These are phyloP conservation scores for Taxawa tesnikishii DNA, from an alignment of 2,329 filamentous ascomycete genomes.

Conservation along the genomic window DNA sequence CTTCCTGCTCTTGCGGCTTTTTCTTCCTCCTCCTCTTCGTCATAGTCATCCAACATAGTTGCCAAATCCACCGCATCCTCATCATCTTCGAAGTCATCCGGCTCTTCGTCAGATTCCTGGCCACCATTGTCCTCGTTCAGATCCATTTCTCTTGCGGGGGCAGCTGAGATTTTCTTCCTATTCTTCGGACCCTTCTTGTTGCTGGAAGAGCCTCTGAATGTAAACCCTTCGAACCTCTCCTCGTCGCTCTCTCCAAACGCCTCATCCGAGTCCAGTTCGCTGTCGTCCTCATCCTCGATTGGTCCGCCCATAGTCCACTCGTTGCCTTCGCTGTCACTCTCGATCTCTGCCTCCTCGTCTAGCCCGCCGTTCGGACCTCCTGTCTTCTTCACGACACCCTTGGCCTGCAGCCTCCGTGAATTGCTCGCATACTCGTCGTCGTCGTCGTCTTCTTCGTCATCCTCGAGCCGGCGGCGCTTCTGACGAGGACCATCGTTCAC, in stretches of 20 bases:
- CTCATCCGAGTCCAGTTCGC: conserved; percentile 61
- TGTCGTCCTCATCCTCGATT: conserved; percentile 54
- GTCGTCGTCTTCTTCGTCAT: conserved; percentile 44
- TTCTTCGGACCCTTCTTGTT: conserved; percentile 39
- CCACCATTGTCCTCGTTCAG: conserved; percentile 36
- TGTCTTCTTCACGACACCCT: conserved; percentile 17
- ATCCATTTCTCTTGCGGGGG: conserved; percentile 28
- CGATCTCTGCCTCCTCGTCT: conserved; percentile 50
- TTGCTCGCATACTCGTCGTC: conserved; percentile 24
- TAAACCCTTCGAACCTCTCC: conserved; percentile 69
- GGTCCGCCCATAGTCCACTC: conserved; percentile 65
- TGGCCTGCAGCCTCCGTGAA: conserved; percentile 16
- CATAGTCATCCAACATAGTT: conserved; percentile 42
- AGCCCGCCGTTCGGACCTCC: conserved; percentile 6
- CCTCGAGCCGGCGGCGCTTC: conserved; percentile 31
- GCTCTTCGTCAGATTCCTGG: conserved; percentile 31
- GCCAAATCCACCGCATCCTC: conserved; percentile 52
- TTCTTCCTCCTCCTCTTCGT: conserved; percentile 32
- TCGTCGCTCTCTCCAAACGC: conserved; percentile 84
- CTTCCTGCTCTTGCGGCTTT: conserved; percentile 14
- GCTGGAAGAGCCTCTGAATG: conserved; percentile 48
- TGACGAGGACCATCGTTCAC: conserved; percentile 30
- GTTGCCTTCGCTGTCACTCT: conserved; percentile 76
- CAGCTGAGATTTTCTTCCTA: conserved; percentile 24
- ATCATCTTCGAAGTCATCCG: conserved; percentile 50